phyloP scores from a whole-genome alignment of 23 red algal genomes.

The Gracilaria caudata region DNA sequence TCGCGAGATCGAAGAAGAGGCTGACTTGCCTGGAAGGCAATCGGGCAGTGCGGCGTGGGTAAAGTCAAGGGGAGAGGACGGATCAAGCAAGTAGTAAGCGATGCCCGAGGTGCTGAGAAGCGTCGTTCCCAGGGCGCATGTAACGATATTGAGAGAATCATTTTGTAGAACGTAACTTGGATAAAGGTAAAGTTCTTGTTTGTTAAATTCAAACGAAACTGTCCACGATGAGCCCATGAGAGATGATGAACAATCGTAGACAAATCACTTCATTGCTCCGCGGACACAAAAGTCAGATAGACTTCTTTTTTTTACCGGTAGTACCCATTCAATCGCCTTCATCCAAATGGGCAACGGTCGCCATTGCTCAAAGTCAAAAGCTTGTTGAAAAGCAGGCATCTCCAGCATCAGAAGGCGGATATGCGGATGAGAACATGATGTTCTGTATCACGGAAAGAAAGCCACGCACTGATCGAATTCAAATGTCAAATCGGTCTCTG shows the following conservation, averaged over 20 bases:
- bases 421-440: not conserved
- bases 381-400: not conserved
- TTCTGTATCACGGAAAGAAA: not conserved
- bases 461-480: not conserved
- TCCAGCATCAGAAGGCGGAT: not conserved
- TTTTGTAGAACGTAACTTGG: not conserved
- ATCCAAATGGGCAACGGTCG: not conserved
- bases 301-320: not conserved
- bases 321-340: not conserved
- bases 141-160: constrained; percentile 2
- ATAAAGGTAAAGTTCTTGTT: not conserved
- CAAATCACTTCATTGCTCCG: not conserved
- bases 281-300: not conserved
- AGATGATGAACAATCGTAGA: not conserved
- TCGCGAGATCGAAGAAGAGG: not conserved
- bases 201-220: no score
- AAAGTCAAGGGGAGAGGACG: constrained; percentile 56
- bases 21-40: constrained; percentile 60
- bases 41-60: constrained; percentile 67
- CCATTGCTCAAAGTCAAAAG: not conserved
- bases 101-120: not conserved
- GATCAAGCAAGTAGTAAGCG: not conserved
- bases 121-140: not conserved
- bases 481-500: not conserved
- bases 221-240: not conserved